A percentile compares a stretch with the other conserved stretches of the same genome.
Conservation (phyloP, 78 protist species). For the Chrysochromulina tobinii region DNA sequence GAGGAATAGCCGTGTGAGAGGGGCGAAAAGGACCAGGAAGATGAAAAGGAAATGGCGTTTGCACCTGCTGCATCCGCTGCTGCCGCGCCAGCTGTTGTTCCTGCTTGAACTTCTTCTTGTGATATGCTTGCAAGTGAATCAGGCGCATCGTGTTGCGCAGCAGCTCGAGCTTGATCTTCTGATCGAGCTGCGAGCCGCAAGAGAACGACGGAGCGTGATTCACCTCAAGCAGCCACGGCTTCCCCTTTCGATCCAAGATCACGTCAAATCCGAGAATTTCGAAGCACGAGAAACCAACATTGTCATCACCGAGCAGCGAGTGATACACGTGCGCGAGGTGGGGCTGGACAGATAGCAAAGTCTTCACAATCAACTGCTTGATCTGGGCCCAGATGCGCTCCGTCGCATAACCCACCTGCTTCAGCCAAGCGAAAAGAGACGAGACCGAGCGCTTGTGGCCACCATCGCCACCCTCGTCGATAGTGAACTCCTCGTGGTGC, state of each 20-base stretch:
- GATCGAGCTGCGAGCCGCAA: background rate
- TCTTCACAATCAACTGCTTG: background rate
- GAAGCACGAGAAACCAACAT: slow-evolving; percentile 23
- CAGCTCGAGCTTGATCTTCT: background rate
- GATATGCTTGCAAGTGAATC: background rate
- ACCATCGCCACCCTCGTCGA: slow-evolving; percentile 10
- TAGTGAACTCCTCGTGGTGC: background rate
- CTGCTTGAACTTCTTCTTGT: background rate
- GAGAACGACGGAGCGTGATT: background rate
- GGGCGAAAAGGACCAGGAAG: no score
- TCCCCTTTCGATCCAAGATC: slow-evolving; percentile 14
- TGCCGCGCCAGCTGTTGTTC: background rate
- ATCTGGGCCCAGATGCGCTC: slow-evolving; percentile 32
- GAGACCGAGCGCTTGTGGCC: slow-evolving; percentile 46
- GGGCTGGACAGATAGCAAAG: background rate
- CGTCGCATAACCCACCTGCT: slow-evolving; percentile 9
- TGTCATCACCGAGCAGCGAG: background rate
- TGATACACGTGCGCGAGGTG: background rate
- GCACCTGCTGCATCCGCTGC: background rate
- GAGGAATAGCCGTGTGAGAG: no score
- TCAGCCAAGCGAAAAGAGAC: background rate
- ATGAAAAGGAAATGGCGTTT: no score
- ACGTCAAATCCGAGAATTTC: slow-evolving; percentile 65
- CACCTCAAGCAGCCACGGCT: slow-evolving; percentile 59
- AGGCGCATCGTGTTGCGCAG: background rate